Conservation (phyloP, 228 moss, liverwort and hornwort genomes). For the Sphagnum fallax region DNA sequence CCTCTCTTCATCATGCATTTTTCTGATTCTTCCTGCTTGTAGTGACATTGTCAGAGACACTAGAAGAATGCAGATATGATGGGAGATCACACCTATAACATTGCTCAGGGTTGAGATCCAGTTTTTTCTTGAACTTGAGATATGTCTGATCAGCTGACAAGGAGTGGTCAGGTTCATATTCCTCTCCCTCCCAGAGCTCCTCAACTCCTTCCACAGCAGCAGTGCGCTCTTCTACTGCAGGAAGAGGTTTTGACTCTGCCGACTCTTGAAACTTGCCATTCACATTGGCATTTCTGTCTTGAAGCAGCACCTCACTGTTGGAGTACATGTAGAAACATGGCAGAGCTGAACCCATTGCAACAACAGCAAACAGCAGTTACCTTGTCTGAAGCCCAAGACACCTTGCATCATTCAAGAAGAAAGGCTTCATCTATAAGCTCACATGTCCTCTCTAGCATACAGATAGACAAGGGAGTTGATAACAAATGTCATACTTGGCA, state of each 20-base stretch:
- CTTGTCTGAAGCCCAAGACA: neutral
- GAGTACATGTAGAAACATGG: constrained; percentile 92
- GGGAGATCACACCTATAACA: constrained; percentile 50
- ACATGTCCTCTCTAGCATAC: too few species aligned
- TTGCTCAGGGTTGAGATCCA: constrained; percentile 80
- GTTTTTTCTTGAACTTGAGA: constrained; percentile 80
- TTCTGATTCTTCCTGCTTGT: neutral
- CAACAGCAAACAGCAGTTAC: neutral
- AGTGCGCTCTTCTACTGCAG: constrained; percentile 43
- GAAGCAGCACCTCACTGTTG: constrained; percentile 55
- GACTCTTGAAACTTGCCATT: constrained; percentile 16
- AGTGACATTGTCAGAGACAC: neutral
- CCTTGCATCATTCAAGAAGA: neutral
- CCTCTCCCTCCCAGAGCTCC: constrained; percentile 89
- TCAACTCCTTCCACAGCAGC: constrained; percentile 49
- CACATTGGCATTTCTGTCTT: constrained; percentile 35
- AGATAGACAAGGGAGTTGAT: too few species aligned
- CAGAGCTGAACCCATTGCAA: constrained; percentile 39
- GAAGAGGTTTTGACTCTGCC: constrained; percentile 23
- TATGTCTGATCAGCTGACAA: constrained; percentile 67
- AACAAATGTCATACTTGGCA: constrained; percentile 32
- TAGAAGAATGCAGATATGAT: neutral
- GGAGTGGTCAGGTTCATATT: constrained; percentile 80
- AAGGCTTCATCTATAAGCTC: neutral
- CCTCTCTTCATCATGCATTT: neutral